These are phyloP conservation scores for Suhomyces bribrorum DNA, from an alignment of 1,139 yeast species.

Conservation along the genomic window DNA sequence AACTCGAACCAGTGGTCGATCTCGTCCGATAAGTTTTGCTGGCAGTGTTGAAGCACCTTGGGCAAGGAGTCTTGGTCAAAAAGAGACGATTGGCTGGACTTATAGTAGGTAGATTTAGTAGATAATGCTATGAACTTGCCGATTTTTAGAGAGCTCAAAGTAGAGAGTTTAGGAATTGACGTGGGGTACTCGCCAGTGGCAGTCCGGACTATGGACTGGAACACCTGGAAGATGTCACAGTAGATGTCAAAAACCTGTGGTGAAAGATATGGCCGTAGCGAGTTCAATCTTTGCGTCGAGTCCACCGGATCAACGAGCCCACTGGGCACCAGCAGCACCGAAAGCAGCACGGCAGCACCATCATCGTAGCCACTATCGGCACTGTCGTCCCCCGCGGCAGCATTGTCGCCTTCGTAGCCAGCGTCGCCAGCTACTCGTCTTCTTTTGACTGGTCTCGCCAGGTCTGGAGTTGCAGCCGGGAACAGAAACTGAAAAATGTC, in stretches of 20 bases:
- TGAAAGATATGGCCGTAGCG: constrained; percentile 28
- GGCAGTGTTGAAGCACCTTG: constrained; percentile 20
- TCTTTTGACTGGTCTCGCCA: background rate
- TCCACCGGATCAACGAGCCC: constrained; percentile 22
- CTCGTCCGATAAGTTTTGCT: constrained; percentile 31
- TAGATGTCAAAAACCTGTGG: constrained; percentile 31
- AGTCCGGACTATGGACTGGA: constrained; percentile 26
- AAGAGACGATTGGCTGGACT: constrained; percentile 32
- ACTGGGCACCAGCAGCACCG: background rate
- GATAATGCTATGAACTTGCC: constrained; percentile 38
- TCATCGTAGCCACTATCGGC: background rate
- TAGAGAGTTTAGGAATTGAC: constrained; percentile 22
- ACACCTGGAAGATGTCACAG: constrained; percentile 33
- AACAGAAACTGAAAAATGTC: constrained; percentile 9
- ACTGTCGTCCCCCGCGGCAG: background rate
- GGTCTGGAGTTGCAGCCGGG: constrained; percentile 1
- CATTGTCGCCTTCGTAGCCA: constrained; percentile 4
- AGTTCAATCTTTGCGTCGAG: constrained; percentile 28
- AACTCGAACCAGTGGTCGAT: constrained; percentile 42
- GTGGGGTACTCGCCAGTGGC: constrained; percentile 10
- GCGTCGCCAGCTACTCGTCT: constrained; percentile 1
- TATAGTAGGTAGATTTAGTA: constrained; percentile 37
- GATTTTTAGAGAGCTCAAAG: constrained; percentile 31
- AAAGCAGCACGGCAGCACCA: background rate
- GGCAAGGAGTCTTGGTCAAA: constrained; percentile 37